Evolutionary conservation across 768 basidiomycete genomes (phyloP).

Genomic region (Mycena rosella): DNA sequence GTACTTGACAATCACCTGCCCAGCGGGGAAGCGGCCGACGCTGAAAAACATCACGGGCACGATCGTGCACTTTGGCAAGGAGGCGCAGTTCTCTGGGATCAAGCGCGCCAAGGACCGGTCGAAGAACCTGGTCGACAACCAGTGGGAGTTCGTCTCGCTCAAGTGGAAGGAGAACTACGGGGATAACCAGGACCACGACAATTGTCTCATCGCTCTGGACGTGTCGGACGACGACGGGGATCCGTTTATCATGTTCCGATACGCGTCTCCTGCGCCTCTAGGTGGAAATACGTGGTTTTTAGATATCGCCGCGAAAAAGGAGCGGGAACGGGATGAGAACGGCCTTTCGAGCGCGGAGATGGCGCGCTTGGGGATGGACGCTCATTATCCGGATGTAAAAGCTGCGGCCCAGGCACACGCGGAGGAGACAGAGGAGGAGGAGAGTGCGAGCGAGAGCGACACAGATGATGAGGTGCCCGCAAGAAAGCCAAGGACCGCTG

Average conservation of each 20-base stretch:
- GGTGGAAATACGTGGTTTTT: constrained; percentile 28
- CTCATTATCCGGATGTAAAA: constrained; percentile 31
- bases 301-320: constrained; percentile 37
- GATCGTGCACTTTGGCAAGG: constrained; percentile 34
- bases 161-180: constrained; percentile 35
- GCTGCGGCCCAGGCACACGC: constrained; percentile 22
- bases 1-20: constrained; percentile 32
- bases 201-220: constrained; percentile 28
- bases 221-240: constrained; percentile 27
- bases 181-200: constrained; percentile 29
- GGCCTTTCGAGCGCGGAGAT: constrained; percentile 29
- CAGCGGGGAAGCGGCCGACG: constrained; percentile 28
- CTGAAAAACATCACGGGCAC: constrained; percentile 35
- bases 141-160: constrained; percentile 34
- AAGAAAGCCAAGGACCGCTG: constrained; percentile 12
- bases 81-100: constrained; percentile 32
- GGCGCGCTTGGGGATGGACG: constrained; percentile 30
- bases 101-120: constrained; percentile 31
- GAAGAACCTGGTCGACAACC: constrained; percentile 27
- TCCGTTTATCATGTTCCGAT: constrained; percentile 36
- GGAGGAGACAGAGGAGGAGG: constrained; percentile 19
- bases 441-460: constrained; percentile 28
- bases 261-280: constrained; percentile 21
- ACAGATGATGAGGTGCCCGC: constrained; percentile 18
- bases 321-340: constrained; percentile 9